phyloP scores from a whole-genome alignment of 768 basidiomycete species.

The Hypholoma fasciculare region DNA sequence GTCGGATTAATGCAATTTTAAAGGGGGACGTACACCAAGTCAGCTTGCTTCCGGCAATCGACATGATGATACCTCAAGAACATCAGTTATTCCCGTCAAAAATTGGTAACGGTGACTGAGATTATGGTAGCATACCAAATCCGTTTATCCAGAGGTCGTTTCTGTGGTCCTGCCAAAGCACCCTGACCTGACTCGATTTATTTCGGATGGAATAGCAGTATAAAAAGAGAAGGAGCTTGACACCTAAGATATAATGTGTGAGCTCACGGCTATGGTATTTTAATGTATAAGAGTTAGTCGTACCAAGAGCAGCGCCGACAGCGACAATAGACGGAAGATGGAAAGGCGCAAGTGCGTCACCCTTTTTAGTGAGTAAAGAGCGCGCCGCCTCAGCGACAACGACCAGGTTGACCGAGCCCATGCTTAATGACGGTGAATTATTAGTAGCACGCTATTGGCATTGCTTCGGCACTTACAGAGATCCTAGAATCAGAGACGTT shows the following conservation, averaged over 20 bases:
- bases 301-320: conserved; percentile 81
- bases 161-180: conserved; percentile 97
- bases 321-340: conserved; percentile 82
- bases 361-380: conserved; percentile 58
- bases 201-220: conserved; percentile 81
- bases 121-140: conserved; percentile 48
- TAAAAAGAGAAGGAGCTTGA: conserved; percentile 84
- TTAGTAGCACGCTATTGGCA: background rate
- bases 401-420: conserved; percentile 90
- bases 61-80: conserved; percentile 73
- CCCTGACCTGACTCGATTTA: conserved; percentile 86
- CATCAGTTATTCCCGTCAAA: background rate
- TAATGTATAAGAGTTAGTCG: conserved; percentile 8
- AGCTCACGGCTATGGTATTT: background rate
- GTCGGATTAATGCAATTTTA: background rate
- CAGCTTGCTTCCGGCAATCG: conserved; percentile 76
- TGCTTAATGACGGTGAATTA: conserved; percentile 42
- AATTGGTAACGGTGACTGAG: background rate
- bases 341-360: conserved; percentile 57
- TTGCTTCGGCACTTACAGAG: conserved; percentile 20
- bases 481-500: conserved; percentile 19
- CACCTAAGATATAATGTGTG: conserved; percentile 41
- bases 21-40: conserved; percentile 66
- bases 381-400: conserved; percentile 86
- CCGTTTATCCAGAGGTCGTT: conserved; percentile 87